Evolutionary conservation across 148 eudicot species (phyloP), one percentile per base, ranked within the genome.

Genomic region (Persicaria maculosa): DNA sequence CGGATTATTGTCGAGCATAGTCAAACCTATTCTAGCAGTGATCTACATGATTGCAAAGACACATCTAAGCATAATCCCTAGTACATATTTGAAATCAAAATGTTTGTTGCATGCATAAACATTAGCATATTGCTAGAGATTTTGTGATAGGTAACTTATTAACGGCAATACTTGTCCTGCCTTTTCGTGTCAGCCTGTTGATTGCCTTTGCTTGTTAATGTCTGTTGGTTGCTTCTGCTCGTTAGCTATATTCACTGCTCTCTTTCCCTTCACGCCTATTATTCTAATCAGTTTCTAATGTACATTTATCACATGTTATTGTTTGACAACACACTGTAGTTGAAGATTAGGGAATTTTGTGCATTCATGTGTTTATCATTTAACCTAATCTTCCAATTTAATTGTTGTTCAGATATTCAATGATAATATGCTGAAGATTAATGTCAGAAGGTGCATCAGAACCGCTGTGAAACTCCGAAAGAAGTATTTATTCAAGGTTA

Each of bases 401-500:
- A 40, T 47, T 48, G 31, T 47, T 71, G 77, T 84, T 84, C 96
- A 95, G 99, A 91, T 95, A 80, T 95, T 89, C 77, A 95, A 95
- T 78, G 99, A 95, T 79, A 89, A 88, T 81, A 75, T 87, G 85
- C 87, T 95, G 77, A 90, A 89, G 85, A 95, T 95, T 78, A 88
- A 79, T 83, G 97, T 95, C 77, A 90, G 85, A 85, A 92, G 92
- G 81, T 92, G 97, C 84, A 81, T 95, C 69, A 83, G 86, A 45
- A 86, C 90, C 77, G 96, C 99, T 65, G 85, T 95, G 87, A 95
- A 95, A 80, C 89, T 95, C 31, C 92, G 99, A 72, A 90, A 85
- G 80, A 95, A 92, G 82, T 95, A 95, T 77, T 88, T 87, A 68
- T 86, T 88, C 84, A 95, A 95, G 98, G 98, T 95, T 47, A 22